These are phyloP conservation scores for Aspergillus carlsbadensis DNA, from an alignment of 495 filamentous ascomycete genomes.

Conservation along the genomic window DNA sequence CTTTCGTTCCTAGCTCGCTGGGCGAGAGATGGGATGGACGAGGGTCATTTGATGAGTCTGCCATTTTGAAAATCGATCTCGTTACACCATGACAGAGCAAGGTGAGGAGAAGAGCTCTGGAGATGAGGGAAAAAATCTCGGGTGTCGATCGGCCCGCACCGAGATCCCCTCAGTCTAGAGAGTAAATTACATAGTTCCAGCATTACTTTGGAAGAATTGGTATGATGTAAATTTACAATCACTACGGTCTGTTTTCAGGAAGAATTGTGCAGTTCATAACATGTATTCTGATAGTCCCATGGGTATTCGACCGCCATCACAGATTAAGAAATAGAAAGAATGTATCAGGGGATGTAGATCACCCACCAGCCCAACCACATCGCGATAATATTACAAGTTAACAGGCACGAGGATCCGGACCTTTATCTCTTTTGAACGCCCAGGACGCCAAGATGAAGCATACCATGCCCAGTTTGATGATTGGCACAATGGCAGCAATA, in stretches of 20 bases:
- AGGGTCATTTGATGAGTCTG: conserved; percentile 16
- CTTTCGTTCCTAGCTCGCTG: conserved; percentile 54
- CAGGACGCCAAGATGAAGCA: conserved; percentile 27
- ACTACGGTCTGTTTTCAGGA: background rate
- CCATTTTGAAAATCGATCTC: conserved; percentile 3
- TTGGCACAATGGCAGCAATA: background rate
- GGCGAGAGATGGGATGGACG: conserved; percentile 47
- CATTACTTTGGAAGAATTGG: no score
- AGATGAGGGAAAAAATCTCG: conserved; percentile 5
- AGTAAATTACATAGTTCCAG: background rate
- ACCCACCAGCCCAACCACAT: conserved; percentile 3
- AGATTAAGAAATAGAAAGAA: conserved; percentile 23
- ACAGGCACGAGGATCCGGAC: conserved; percentile 19
- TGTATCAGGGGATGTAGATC: conserved; percentile 6
- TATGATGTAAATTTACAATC: background rate
- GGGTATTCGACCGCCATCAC: conserved; percentile 24
- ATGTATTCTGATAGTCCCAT: conserved; percentile 16
- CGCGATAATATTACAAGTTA: conserved; percentile 30
- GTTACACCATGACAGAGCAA: conserved; percentile 1
- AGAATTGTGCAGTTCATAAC: background rate
- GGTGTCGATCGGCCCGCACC: conserved; percentile 11
- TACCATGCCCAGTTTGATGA: conserved; percentile 17
- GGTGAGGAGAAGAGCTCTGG: background rate
- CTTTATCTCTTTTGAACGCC: conserved; percentile 30
- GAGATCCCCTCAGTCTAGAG: background rate